Base-by-base conservation (phyloP, 352 stramenopile genomes). In the Peronospora belbahrii region DNA sequence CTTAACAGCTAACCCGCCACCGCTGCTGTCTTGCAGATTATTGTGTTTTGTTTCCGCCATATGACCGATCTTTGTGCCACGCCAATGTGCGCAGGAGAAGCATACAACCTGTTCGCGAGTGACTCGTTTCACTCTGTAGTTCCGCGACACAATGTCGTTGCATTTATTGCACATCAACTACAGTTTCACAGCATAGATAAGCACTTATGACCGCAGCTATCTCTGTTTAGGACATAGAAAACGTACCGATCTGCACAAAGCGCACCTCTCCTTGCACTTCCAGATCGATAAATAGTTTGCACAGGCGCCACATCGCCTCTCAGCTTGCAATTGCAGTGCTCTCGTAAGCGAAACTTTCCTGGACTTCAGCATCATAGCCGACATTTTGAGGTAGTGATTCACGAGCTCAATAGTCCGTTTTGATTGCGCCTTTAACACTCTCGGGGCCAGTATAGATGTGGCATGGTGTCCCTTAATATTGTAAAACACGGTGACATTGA, bases 131-230 rank as follows among this genome's bases (percentile, higher is more conserved):
- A 85, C 59, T 8, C 62, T 60, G 39, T 83, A 85, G 52, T 84
- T 84, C 37, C 72, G 65, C 13, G 54, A 50, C 6, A 85, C 69
- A 19, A 87, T 83, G 34, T 70, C 57, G 22, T 42, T 58, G 53
- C 75, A 87, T 36, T 78, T 83, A 49, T 81, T 73, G 58, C 75
- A 87, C 53, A 87, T 65, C 46, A 74, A 84, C 75, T 87, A 47
- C 23, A 63, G 37, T 27, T 34, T 13, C 22, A 32, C 11, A 31
- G 13, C 28, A 56, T n/a, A 43, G 7, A 14, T 53, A 4, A 60
- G 27, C 23, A 40, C 15, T 27, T 19, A n/a, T n/a, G 15, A 17
- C 17, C 17, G 18, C 20, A 4, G 45, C 18, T 41, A 43, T 7
- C 6, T 13, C 37, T 15, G 20, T 32, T 9, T 11, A 8, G 19